phyloP scores from a whole-genome alignment of 192 early-diverging fungal species.

The Backusella sp. region DNA sequence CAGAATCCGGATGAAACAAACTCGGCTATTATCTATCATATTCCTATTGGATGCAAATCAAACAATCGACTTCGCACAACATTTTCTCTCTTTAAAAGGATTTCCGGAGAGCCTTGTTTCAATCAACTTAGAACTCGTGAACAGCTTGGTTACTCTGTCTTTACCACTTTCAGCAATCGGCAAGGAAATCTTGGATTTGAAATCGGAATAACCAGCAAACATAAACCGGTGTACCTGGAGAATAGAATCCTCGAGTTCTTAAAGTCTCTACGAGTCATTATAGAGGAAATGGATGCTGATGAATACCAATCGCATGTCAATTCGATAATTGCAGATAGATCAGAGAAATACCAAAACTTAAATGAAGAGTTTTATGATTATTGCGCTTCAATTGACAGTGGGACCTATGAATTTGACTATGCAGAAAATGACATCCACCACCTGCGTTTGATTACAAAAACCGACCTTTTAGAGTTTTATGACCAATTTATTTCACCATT shows the following conservation, averaged over 20 bases:
- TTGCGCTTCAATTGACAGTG: slow-evolving; percentile 65
- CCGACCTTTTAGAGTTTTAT: slow-evolving; percentile 55
- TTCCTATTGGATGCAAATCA: slow-evolving; percentile 60
- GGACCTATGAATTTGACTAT: slow-evolving; percentile 56
- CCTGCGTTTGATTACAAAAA: slow-evolving; percentile 44
- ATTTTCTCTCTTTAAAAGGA: slow-evolving; percentile 64
- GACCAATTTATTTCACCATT: slow-evolving; percentile 49
- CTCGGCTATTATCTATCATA: slow-evolving; percentile 76
- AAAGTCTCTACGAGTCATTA: slow-evolving; percentile 19
- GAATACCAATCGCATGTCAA: slow-evolving; percentile 66
- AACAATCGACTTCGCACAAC: slow-evolving; percentile 50
- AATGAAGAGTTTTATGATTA: slow-evolving; percentile 62
- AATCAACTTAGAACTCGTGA: slow-evolving; percentile 87
- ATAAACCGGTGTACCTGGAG: slow-evolving; percentile 72
- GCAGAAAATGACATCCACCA: slow-evolving; percentile 13
- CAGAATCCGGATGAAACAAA: slow-evolving; percentile 76
- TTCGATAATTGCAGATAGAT: slow-evolving; percentile 58
- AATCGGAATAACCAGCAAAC: slow-evolving; percentile 81
- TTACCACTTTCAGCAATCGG: slow-evolving; percentile 43
- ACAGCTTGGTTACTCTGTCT: slow-evolving; percentile 70
- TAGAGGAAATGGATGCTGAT: slow-evolving; percentile 58
- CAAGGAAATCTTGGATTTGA: slow-evolving; percentile 62
- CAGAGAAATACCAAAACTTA: slow-evolving; percentile 79
- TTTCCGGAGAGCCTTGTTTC: slow-evolving; percentile 83
- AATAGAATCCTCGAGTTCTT: slow-evolving; percentile 72